Base-by-base conservation (phyloP, 371 early-diverging fungal genomes). In the Paraphysoderma sedebokerense region DNA sequence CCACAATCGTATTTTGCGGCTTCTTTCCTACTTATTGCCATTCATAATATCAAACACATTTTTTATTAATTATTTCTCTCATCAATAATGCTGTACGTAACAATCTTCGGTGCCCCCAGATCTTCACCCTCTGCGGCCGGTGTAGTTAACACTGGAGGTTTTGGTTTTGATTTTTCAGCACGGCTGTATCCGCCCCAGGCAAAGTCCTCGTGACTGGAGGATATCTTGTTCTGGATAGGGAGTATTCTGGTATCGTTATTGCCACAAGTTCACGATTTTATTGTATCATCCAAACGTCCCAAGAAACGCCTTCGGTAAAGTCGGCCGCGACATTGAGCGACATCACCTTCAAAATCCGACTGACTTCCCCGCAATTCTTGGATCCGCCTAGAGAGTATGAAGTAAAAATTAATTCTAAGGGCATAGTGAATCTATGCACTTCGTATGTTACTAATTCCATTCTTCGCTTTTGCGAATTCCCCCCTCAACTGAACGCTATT, bases 141-240 rank as follows among this genome's bases (percentile, higher is more conserved):
- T n/a, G n/a, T n/a, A n/a, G n/a, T n/a, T n/a, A n/a, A n/a, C n/a
- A n/a, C n/a, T n/a, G n/a, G n/a, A n/a, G n/a, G n/a, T n/a, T n/a
- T n/a, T n/a, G n/a, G n/a, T n/a, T n/a, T n/a, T n/a, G n/a, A n/a
- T n/a, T n/a, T n/a, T n/a, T n/a, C n/a, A n/a, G n/a, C n/a, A n/a
- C n/a, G n/a, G 51, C 81, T 38, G 77, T 78, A 4, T 87, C 89
- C 17, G 86, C 91, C 2, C 92, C 93, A 1, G 97, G 97, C 13
- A 96, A 96, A 59, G 95, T 92, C 5, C 78, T 96, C 7, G 38
- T 93, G 1, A 65, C 77, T 1, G 97, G 97, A 36, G 97, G 97
- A n/a, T 96, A 96, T 59, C 72, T 93, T 0, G 90, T 96, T 2
- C 70, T 96, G 3, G 90, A 91, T 52, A 77, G 70, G 33, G 59